Conservation (phyloP, 2,329 filamentous ascomycete species). For the Xylariales sp. region DNA sequence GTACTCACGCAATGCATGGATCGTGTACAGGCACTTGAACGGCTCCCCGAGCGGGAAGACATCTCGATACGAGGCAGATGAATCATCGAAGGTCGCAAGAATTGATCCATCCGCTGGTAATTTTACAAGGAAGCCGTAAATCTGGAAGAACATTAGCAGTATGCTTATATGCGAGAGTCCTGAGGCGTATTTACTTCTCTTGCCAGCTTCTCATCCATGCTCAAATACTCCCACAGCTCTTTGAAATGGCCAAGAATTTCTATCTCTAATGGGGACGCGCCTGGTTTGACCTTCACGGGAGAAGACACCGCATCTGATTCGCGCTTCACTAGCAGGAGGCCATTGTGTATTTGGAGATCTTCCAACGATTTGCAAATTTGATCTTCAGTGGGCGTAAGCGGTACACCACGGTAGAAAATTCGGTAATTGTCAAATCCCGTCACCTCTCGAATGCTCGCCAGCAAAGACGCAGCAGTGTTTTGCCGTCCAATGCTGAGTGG, state of each 20-base stretch:
- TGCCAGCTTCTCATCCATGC: conserved; percentile 65
- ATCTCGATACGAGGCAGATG: conserved; percentile 47
- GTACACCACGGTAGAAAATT: conserved; percentile 64
- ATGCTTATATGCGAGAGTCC: too few relatives aligned
- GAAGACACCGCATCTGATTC: conserved; percentile 43
- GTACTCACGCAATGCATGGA: conserved; percentile 62
- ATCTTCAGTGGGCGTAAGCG: conserved; percentile 56
- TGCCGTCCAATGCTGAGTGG: conserved; percentile 61
- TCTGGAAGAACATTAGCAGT: too few relatives aligned
- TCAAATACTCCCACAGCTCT: conserved; percentile 76
- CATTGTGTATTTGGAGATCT: conserved; percentile 62
- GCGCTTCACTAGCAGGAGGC: conserved; percentile 62
- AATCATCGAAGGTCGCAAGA: conserved; percentile 52
- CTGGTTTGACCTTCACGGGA: conserved; percentile 41
- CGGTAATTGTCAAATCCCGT: conserved; percentile 76
- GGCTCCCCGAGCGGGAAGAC: conserved; percentile 67
- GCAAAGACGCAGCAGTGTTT: conserved; percentile 67
- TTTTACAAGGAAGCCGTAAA: conserved; percentile 65
- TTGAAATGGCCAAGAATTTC: conserved; percentile 80
- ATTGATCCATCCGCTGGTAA: conserved; percentile 66
- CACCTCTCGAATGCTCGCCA: conserved; percentile 60
- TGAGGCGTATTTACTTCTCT: conserved; percentile 51
- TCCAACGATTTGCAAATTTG: conserved; percentile 59
- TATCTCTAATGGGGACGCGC: conserved; percentile 62
- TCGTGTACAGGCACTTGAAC: conserved; percentile 69